Conservation (phyloP, 2,329 filamentous ascomycete genomes). For the Penicillium carneum region DNA sequence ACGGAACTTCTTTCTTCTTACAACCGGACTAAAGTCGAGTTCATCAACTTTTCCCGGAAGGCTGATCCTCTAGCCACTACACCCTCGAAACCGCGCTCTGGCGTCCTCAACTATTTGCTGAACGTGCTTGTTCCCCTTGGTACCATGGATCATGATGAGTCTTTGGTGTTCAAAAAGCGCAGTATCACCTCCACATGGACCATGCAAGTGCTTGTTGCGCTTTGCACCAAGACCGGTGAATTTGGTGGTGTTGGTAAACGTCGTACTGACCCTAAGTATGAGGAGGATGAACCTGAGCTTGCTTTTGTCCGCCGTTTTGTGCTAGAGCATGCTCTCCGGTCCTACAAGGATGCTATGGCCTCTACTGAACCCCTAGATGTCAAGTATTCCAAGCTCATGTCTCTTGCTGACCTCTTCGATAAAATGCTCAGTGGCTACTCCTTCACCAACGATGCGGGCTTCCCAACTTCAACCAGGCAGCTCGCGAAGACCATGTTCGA, state of each 20-base stretch:
- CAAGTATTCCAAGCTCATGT: constrained; percentile 87
- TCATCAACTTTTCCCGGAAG: constrained; percentile 98
- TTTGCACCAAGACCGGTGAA: constrained; percentile 88
- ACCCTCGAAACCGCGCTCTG: constrained; percentile 90
- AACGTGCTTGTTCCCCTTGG: constrained; percentile 75
- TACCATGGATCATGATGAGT: constrained; percentile 74
- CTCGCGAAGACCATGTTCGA: constrained; percentile 96
- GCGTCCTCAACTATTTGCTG: constrained; percentile 90
- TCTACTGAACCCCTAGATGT: constrained; percentile 81
- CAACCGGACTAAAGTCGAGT: constrained; percentile 93
- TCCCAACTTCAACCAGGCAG: constrained; percentile 73
- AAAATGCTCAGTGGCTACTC: constrained; percentile 86
- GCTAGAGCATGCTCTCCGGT: constrained; percentile 87
- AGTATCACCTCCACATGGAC: constrained; percentile 83
- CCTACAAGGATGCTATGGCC: constrained; percentile 84
- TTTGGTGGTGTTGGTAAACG: constrained; percentile 66
- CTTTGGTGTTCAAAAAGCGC: constrained; percentile 81
- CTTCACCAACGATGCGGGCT: constrained; percentile 60
- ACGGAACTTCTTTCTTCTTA: constrained; percentile 90
- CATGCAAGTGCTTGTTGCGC: constrained; percentile 81
- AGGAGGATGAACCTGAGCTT: constrained; percentile 60
- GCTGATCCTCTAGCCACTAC: constrained; percentile 82
- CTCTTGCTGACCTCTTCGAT: constrained; percentile 88
- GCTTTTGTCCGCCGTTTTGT: constrained; percentile 94
- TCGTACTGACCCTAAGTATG: constrained; percentile 53